A percentile compares a stretch with the other conserved stretches of the same genome.
phyloP scores from a whole-genome alignment of 2,329 filamentous ascomycete genomes.

The Pezicula radicicola region DNA sequence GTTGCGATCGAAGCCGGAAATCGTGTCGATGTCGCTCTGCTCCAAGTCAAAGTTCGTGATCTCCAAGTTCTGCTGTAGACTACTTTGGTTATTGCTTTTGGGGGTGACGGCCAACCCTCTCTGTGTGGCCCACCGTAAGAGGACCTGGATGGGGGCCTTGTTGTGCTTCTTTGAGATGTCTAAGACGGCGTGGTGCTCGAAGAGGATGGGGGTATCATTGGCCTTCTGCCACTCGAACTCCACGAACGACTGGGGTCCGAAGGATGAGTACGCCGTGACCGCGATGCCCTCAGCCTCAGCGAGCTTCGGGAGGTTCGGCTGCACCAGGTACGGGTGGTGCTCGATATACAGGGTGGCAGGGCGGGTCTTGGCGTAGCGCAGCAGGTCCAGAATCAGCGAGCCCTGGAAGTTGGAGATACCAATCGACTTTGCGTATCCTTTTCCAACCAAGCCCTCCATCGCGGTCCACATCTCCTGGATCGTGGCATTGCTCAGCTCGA shows the following conservation, averaged over 20 bases:
- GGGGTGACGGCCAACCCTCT: slow-evolving; percentile 78
- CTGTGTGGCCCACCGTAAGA: slow-evolving; percentile 86
- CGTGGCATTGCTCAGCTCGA: slow-evolving; percentile 63
- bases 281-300: slow-evolving; percentile 67
- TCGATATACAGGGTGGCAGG: slow-evolving; percentile 83
- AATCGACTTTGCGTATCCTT: slow-evolving; percentile 68
- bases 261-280: slow-evolving; percentile 81
- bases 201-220: slow-evolving; percentile 61
- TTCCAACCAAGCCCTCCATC: slow-evolving; percentile 71
- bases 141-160: slow-evolving; percentile 75
- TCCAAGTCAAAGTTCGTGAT: slow-evolving; percentile 64
- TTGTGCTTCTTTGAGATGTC: slow-evolving; percentile 64
- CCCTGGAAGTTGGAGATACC: slow-evolving; percentile 83
- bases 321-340: slow-evolving; percentile 85
- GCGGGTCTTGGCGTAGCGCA: slow-evolving; percentile 71
- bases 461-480: slow-evolving; percentile 82
- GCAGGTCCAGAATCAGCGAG: slow-evolving; percentile 73
- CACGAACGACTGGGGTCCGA: slow-evolving; percentile 75
- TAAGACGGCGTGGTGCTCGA: slow-evolving; percentile 66
- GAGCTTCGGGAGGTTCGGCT: slow-evolving; percentile 67
- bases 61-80: slow-evolving; percentile 65
- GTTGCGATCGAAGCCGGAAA: slow-evolving; percentile 60
- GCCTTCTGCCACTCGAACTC: slow-evolving; percentile 73
- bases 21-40: slow-evolving; percentile 63
- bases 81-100: slow-evolving; percentile 61